Base-by-base conservation (phyloP, 1,284 basidiomycete species). In the Fomitopsis pinicola region DNA sequence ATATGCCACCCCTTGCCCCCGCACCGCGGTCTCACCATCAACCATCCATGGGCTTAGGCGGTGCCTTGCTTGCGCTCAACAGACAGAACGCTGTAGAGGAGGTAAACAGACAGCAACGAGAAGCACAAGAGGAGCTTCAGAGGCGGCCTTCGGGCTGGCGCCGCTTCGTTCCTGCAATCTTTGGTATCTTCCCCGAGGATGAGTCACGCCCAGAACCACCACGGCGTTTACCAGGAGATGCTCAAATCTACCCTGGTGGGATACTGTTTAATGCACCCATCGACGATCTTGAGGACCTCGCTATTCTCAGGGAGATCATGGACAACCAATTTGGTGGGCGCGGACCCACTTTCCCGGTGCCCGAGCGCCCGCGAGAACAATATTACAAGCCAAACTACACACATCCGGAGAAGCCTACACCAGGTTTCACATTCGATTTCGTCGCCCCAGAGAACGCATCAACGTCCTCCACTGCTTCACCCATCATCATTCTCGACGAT, bases 371-470 rank as follows among this genome's bases (percentile, higher is more conserved):
- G 6, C 55, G 45, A 22, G 61, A 62, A 26, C 61, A 48, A 36
- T 42, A 59, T 36, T 92, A 89, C 69, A 80, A 79, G 64, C 71
- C 76, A 2, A 76, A 76, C 12, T 91, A 85, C 71, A 92, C 90
- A 0, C 89, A 92, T 69, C 81, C 87, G 2, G 69, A 70, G 9
- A 74, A 73, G 12, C 74, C 81, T 5, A 74, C 79, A 19, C 73
- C 84, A 38, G 88, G 87, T 2, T 92, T 87, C 69, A 83, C 85
- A 0, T 81, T 80, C 67, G 81, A 89, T 68, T 91, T 92, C 70
- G 80, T 79, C 0, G 75, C 78, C 0, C 46, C 66, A 2, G 67
- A 70, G 6, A 52, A 63, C 30, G 50, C 62, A 14, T 72, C 74
- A 40, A 68, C 73, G 30, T 65, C 68, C 45, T 70, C 70, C 15